Conservation (phyloP, 495 filamentous ascomycete genomes). For the Platismatia glauca region DNA sequence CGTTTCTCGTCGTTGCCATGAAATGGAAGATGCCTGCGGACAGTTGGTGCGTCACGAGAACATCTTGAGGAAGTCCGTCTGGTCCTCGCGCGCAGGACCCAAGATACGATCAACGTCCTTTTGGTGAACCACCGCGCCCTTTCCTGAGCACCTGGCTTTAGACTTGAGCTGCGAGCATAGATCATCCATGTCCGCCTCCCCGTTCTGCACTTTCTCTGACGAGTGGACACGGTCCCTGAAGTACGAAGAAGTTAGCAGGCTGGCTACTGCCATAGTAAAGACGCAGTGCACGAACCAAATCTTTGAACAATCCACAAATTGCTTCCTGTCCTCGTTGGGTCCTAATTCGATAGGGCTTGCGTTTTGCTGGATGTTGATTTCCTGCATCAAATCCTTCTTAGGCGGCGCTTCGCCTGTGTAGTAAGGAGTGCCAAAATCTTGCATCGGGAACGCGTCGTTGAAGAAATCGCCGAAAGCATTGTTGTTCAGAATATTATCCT, state of each 20-base stretch:
- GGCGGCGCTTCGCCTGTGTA: constrained; percentile 48
- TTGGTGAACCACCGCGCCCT: constrained; percentile 83
- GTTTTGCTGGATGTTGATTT: constrained; percentile 62
- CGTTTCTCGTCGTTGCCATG: background rate
- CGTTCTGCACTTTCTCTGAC: constrained; percentile 76
- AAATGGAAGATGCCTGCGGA: background rate
- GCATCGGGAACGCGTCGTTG: constrained; percentile 73
- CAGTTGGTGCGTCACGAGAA: constrained; percentile 5
- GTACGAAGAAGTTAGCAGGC: constrained; percentile 20
- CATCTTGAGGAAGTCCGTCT: constrained; percentile 18
- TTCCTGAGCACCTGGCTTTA: constrained; percentile 93
- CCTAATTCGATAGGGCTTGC: constrained; percentile 60
- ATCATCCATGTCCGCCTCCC: constrained; percentile 85
- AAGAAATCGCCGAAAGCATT: constrained; percentile 73
- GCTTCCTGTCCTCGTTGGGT: constrained; percentile 51
- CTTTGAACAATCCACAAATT: constrained; percentile 76
- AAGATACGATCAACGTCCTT: constrained; percentile 78
- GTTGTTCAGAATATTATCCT: constrained; percentile 60
- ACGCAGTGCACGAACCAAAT: constrained; percentile 59
- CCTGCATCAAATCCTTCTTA: constrained; percentile 63
- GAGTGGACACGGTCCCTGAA: constrained; percentile 82
- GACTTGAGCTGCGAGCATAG: constrained; percentile 89
- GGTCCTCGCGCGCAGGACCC: constrained; percentile 36
- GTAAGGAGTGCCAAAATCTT: constrained; percentile 67
- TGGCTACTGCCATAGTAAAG: constrained; percentile 1